phyloP scores from a whole-genome alignment of 2,329 filamentous ascomycete species.

The Diaporthe sp. region DNA sequence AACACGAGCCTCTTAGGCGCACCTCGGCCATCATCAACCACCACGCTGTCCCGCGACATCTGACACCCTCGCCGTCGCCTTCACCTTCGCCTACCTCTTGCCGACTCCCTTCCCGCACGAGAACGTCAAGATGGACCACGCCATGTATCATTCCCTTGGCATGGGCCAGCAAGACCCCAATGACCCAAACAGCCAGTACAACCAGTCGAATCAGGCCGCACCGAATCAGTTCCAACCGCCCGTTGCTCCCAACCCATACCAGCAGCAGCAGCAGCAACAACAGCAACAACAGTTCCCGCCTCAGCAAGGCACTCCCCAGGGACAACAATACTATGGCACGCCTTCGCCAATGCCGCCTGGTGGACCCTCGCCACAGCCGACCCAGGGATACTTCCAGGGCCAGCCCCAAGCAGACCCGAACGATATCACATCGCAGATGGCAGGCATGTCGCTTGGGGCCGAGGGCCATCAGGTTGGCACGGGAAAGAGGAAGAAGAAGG shows the following conservation, averaged over 20 bases:
- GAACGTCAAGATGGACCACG: slow-evolving; percentile 49
- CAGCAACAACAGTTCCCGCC: slow-evolving; percentile 50
- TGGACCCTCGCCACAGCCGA: slow-evolving; percentile 46
- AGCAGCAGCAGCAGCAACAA: slow-evolving; percentile 49
- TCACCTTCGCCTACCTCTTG: too few species aligned
- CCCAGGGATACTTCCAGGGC: slow-evolving; percentile 44
- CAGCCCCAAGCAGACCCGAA: slow-evolving; percentile 55
- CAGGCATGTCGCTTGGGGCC: slow-evolving; percentile 74
- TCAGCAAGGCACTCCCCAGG: slow-evolving; percentile 40
- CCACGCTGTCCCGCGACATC: not conserved
- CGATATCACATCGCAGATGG: slow-evolving; percentile 78
- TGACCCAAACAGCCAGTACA: slow-evolving; percentile 52
- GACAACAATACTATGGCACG: slow-evolving; percentile 53
- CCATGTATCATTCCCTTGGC: slow-evolving; percentile 62
- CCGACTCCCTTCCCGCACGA: not conserved
- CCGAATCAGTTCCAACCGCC: slow-evolving; percentile 62
- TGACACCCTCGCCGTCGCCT: not conserved
- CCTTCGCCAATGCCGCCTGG: slow-evolving; percentile 41
- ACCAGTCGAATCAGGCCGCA: slow-evolving; percentile 51
- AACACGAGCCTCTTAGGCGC: slow-evolving; percentile 8
- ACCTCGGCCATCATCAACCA: not conserved
- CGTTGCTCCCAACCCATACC: slow-evolving; percentile 64
- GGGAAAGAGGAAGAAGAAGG: slow-evolving; percentile 85
- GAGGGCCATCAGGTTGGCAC: slow-evolving; percentile 60
- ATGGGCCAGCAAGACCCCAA: slow-evolving; percentile 63